Evolutionary conservation across 345 rosid genomes (phyloP).

Genomic region (Trapa incisa): DNA sequence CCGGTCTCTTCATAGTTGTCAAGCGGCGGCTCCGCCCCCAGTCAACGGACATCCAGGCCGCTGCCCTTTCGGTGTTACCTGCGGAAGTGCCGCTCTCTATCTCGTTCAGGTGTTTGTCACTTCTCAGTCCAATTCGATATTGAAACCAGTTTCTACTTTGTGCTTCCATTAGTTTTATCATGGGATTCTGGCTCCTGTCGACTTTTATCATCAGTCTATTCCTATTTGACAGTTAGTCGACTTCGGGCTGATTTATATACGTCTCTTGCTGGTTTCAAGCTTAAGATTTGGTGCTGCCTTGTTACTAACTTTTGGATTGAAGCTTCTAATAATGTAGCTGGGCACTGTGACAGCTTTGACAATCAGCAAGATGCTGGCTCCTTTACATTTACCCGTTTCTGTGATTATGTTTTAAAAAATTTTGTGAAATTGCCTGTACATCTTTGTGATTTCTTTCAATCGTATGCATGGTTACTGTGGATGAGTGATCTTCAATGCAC

Average conservation of each 20-base stretch:
- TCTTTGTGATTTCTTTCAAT: not conserved
- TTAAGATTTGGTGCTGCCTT: too few species aligned
- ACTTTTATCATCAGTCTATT: not conserved
- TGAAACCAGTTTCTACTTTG: not conserved
- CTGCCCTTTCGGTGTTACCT: conserved; percentile 82
- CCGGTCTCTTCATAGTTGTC: conserved; percentile 38
- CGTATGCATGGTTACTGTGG: not conserved
- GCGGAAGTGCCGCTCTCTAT: conserved; percentile 54
- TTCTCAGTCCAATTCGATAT: conserved; percentile 3
- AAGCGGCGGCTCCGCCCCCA: conserved; percentile 49
- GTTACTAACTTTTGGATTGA: not conserved
- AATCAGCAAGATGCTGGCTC: not conserved
- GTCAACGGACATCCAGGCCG: conserved; percentile 49
- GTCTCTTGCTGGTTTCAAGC: too few species aligned
- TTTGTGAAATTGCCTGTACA: too few species aligned
- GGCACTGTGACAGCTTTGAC: not conserved
- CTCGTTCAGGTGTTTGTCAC: conserved; percentile 45
- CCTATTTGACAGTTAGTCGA: not conserved
- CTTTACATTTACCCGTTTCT: not conserved
- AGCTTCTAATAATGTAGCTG: too few species aligned
- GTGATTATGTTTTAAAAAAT: not conserved
- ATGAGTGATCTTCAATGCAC: not conserved
- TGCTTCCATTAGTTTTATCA: not conserved
- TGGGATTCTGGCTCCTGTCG: not conserved
- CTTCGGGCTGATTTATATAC: not conserved